These are phyloP conservation scores for Phaffomyces opuntiae DNA, from an alignment of 805 yeast species.

Conservation along the genomic window DNA sequence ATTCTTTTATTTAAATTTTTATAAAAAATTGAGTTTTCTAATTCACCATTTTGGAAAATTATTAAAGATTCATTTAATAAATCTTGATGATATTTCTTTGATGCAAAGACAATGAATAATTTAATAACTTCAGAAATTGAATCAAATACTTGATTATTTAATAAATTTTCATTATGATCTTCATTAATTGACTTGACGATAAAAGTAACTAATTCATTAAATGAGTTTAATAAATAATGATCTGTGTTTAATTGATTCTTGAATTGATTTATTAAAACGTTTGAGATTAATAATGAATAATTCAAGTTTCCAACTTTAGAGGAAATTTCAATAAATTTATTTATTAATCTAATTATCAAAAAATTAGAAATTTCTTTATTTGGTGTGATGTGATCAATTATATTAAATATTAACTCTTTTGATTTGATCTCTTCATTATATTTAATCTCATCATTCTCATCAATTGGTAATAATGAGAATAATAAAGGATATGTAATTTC, in stretches of 20 bases:
- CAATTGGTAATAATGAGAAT: constrained; percentile 44
- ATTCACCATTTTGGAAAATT: constrained; percentile 27
- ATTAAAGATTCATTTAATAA: constrained; percentile 32
- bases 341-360: constrained; percentile 30
- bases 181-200: not conserved
- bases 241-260: constrained; percentile 18
- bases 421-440: constrained; percentile 21
- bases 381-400: constrained; percentile 22
- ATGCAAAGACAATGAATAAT: constrained; percentile 26
- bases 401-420: constrained; percentile 21
- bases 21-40: constrained; percentile 13
- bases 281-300: constrained; percentile 16
- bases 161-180: not conserved
- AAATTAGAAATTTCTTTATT: constrained; percentile 30
- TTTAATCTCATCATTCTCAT: constrained; percentile 24
- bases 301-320: constrained; percentile 1
- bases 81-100: constrained; percentile 33
- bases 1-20: constrained; percentile 2
- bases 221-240: constrained; percentile 11
- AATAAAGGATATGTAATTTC: constrained; percentile 47
- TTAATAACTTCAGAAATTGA: constrained; percentile 27
- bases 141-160: constrained; percentile 18
- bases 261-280: constrained; percentile 18
- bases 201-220: constrained; percentile 10
- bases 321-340: constrained; percentile 23